Evolutionary conservation across 1,284 basidiomycete species (phyloP).

Genomic region (Baeospora myosura): DNA sequence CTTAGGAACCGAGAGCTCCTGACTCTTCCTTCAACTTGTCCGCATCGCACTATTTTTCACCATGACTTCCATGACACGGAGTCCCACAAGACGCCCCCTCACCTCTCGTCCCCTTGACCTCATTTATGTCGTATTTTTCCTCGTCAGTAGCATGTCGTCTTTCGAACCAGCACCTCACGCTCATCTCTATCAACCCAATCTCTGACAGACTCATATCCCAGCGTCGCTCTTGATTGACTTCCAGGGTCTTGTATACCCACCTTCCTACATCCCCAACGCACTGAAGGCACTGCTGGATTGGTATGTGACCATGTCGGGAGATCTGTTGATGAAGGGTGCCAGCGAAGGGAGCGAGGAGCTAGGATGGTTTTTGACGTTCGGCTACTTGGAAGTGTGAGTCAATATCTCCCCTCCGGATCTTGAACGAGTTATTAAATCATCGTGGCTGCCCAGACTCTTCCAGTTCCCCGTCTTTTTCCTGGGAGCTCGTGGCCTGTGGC

Average conservation of each 20-base stretch:
- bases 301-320: constrained; percentile 48
- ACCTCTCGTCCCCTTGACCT: constrained; percentile 53
- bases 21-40: no score
- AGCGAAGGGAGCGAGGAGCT: constrained; percentile 35
- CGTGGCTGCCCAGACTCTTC: constrained; percentile 41
- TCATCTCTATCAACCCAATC: background rate
- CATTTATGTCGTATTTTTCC: constrained; percentile 57
- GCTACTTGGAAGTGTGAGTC: constrained; percentile 50
- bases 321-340: constrained; percentile 55
- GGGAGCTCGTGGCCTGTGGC: constrained; percentile 60
- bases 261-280: constrained; percentile 36
- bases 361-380: constrained; percentile 64
- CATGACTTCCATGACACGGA: no score
- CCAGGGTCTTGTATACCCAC: constrained; percentile 64
- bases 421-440: constrained; percentile 14
- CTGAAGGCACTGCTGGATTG: constrained; percentile 34
- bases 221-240: constrained; percentile 60
- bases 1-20: no score
- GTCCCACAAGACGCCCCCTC: no score
- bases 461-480: constrained; percentile 73
- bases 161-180: background rate
- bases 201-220: constrained; percentile 50
- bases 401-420: constrained; percentile 4
- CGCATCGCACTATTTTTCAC: no score
- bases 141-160: constrained; percentile 30